phyloP scores from a whole-genome alignment of 208 protist species.

The Trypanosomatidae sp. region DNA sequence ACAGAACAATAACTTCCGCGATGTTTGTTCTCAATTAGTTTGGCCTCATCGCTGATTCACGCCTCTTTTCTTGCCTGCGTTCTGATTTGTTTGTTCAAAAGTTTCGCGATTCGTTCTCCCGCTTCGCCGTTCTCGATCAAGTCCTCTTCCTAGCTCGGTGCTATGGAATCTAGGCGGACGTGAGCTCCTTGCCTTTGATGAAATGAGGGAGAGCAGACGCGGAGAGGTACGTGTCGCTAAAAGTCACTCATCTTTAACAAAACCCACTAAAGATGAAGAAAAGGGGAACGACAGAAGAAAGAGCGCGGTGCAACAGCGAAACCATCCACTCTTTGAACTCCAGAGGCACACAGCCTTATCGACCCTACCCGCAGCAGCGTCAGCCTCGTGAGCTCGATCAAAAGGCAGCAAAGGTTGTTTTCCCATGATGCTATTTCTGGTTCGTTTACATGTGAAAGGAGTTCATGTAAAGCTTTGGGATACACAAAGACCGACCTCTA shows the following conservation, averaged over 20 bases:
- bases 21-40: neutral
- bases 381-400: neutral
- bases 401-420: neutral
- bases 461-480: neutral
- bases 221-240: neutral
- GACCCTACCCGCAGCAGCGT: neutral
- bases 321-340: neutral
- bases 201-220: neutral
- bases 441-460: neutral
- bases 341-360: neutral
- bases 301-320: neutral
- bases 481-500: neutral
- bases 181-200: neutral
- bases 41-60: neutral
- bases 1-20: neutral
- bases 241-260: neutral
- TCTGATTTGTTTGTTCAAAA: neutral
- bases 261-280: neutral
- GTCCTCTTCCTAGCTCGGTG: neutral
- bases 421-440: neutral
- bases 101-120: neutral
- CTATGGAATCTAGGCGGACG: neutral
- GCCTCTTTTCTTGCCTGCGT: neutral
- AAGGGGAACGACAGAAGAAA: neutral
- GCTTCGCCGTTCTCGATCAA: neutral